These are phyloP conservation scores for Leptomonas seymouri DNA, from an alignment of 208 protist species.

Conservation along the genomic window DNA sequence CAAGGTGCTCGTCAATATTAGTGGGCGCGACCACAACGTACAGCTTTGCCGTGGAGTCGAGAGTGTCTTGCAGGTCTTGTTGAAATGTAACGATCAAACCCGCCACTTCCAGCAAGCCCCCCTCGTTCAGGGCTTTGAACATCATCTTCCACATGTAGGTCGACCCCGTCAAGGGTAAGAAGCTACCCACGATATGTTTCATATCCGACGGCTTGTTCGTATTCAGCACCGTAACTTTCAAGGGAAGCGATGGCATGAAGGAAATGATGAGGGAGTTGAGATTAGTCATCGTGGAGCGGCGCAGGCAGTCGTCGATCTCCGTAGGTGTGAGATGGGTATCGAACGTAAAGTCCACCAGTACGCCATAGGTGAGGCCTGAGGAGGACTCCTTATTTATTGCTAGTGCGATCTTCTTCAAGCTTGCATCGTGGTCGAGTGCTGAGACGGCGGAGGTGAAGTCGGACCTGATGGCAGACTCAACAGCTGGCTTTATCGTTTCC, in stretches of 20 bases:
- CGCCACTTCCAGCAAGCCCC: too few species aligned
- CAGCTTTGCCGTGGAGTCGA: not conserved
- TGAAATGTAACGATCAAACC: conserved; percentile 4
- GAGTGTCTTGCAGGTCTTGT: conserved; percentile 12
- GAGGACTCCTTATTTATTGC: not conserved
- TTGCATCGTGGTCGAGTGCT: conserved; percentile 1
- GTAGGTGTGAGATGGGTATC: not conserved
- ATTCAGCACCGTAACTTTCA: conserved; percentile 4
- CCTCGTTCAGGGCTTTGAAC: not conserved
- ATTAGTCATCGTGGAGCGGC: not conserved
- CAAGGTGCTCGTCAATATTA: not conserved
- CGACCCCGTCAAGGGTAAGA: conserved; percentile 17
- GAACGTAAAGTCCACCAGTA: not conserved
- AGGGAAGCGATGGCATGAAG: not conserved
- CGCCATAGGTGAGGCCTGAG: conserved; percentile 16
- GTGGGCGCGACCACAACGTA: conserved; percentile 12
- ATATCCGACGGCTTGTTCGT: conserved; percentile 3
- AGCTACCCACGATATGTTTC: not conserved
- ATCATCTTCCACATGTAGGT: conserved; percentile 22
- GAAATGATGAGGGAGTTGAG: not conserved
- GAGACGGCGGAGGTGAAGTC: conserved; percentile 9
- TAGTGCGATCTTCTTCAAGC: not conserved
- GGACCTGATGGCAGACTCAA: not conserved
- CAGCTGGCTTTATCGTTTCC: not conserved
- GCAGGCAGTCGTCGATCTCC: conserved; percentile 15